Evolutionary conservation across 2,329 filamentous ascomycete genomes (phyloP), one percentile per base, ranked within the genome.

Genomic region (Aspergillus sp.): DNA sequence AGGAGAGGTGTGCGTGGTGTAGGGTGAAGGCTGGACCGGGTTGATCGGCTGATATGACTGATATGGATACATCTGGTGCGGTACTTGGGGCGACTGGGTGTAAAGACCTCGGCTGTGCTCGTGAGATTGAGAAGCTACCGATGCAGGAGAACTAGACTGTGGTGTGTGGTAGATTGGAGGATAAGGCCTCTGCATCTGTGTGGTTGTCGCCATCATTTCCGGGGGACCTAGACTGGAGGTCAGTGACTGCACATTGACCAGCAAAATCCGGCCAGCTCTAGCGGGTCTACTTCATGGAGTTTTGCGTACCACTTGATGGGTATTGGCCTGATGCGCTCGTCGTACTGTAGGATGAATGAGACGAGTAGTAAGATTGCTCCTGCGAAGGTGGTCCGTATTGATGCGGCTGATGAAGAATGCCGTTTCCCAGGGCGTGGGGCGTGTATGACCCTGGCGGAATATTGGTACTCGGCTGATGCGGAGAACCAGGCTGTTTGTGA

Each of bases 141-240:
- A 96, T 45, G 92, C 91, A 52, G 94, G 94, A 57, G 94, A 96
- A 77, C 94, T 96, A 58, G 93, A 96, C 80, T 97, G 93, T 57
- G 93, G 92, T 18, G 93, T 96, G 77, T 97, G 91, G 75, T 97
- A 97, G 73, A 96, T 96, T 61, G 92, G 91, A 68, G 93, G 93
- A 75, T 96, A 96, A 51, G 82, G 84, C 68, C 86, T 83, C 74
- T 86, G 86, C 83, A 89, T 87, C 65, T 85, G 85, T 67, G 86
- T 83, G 67, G 85, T 73, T 63, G 78, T 82, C 63, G 87, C 86
- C 87, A 89, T 89, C 71, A 84, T 80, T 73, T 88, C 86, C 73
- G 88, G 86, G 76, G 89, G 86, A 77, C 91, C 90, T 90, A 87
- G 84, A 7, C 36, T 16, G 6, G 12, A 5, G 14, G 36, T 42